These are phyloP conservation scores for Candida loeiensis DNA, from an alignment of 805 yeast genomes.

Conservation along the genomic window DNA sequence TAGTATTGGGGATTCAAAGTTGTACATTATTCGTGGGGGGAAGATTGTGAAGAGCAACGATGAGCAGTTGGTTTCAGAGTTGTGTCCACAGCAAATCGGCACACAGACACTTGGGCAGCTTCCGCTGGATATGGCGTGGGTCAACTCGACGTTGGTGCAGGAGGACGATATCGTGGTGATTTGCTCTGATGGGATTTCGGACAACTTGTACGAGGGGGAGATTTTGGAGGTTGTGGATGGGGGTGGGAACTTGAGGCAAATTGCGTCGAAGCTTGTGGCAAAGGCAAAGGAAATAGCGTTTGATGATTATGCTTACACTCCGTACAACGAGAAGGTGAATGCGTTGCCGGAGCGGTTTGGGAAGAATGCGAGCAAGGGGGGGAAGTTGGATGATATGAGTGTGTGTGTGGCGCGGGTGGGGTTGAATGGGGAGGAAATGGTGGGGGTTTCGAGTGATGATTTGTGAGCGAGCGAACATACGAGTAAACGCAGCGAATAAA, in stretches of 20 bases:
- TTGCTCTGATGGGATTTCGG: constrained; percentile 54
- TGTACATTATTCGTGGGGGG: constrained; percentile 47
- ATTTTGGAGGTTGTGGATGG: constrained; percentile 35
- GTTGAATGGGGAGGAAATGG: constrained; percentile 3
- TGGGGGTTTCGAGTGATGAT: not conserved
- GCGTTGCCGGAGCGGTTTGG: constrained; percentile 35
- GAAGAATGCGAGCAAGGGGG: constrained; percentile 41
- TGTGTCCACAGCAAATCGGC: constrained; percentile 56
- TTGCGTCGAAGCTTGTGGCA: constrained; percentile 38
- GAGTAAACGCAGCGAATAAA: not conserved
- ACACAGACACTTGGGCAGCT: constrained; percentile 41
- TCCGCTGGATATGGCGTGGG: constrained; percentile 50
- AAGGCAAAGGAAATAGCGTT: constrained; percentile 48
- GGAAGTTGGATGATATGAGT: constrained; percentile 54
- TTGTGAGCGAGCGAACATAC: not conserved
- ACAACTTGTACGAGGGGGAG: constrained; percentile 49
- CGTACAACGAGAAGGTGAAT: constrained; percentile 51
- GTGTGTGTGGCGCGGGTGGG: constrained; percentile 46
- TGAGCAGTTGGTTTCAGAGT: constrained; percentile 43
- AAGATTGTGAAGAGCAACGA: constrained; percentile 40
- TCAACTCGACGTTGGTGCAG: constrained; percentile 36
- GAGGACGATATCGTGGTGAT: constrained; percentile 43
- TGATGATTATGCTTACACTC: constrained; percentile 51
- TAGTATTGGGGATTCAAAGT: constrained; percentile 51
- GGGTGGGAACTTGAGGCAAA: constrained; percentile 33